phyloP scores from a whole-genome alignment of 78 protist genomes.

The Chrysochromulina tobinii region DNA sequence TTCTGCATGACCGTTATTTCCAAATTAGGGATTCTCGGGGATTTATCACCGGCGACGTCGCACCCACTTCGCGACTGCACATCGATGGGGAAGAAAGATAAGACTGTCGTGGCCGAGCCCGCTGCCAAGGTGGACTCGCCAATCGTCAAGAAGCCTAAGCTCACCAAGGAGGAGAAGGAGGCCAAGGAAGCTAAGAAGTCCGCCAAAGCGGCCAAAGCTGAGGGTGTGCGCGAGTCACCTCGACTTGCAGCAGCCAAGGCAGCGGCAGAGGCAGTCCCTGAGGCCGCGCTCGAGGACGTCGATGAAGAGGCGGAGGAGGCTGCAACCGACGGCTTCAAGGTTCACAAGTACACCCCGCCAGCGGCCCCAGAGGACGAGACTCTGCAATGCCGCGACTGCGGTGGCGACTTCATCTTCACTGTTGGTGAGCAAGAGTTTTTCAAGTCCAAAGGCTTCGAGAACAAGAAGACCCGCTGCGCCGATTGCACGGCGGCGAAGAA shows the following conservation, averaged over 20 bases:
- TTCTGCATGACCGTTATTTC: too few species aligned
- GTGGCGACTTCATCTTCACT: slow-evolving; percentile 9
- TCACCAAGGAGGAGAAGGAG: neutral
- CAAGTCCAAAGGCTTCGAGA: slow-evolving; percentile 35
- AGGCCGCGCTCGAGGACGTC: slow-evolving; percentile 21
- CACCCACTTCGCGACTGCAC: too few species aligned
- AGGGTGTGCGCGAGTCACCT: neutral
- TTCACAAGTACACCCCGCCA: neutral
- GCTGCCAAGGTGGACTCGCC: too few species aligned
- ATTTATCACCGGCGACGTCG: too few species aligned
- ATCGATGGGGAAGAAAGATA: too few species aligned
- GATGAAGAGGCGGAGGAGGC: slow-evolving; percentile 2
- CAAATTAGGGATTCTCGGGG: too few species aligned
- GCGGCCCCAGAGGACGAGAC: neutral
- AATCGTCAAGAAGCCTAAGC: too few species aligned
- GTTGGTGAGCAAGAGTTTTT: slow-evolving; percentile 30
- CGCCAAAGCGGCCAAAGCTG: neutral
- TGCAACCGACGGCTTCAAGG: neutral
- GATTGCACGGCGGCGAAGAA: slow-evolving; percentile 41
- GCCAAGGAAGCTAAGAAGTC: neutral
- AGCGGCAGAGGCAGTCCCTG: neutral
- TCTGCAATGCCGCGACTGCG: slow-evolving; percentile 28
- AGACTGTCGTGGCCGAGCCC: too few species aligned
- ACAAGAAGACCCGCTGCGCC: slow-evolving; percentile 19
- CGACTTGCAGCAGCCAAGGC: neutral